Evolutionary conservation across 768 basidiomycete species (phyloP), one percentile per base, ranked within the genome.

Genomic region (Lenzites betulinus): DNA sequence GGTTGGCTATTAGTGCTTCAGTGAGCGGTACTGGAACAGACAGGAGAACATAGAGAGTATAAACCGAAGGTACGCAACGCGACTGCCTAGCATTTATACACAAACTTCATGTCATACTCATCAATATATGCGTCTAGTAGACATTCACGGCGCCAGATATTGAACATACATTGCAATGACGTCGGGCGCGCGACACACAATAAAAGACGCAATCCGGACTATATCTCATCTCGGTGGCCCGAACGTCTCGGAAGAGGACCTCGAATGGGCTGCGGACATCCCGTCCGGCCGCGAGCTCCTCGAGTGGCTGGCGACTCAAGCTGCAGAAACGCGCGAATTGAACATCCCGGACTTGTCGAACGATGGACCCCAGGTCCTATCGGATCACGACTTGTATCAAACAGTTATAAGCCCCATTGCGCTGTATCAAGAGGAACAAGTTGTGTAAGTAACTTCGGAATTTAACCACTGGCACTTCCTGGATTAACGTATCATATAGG

Each of bases 261-360:
- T 78, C 0, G 70, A 73, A 54, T 74, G 75, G 75, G 71, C 72
- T 2, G 55, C 59, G 20, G 70, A 73, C 57, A 55, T 76, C 2
- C 72, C 77, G 7, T 67, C 69, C 7, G 76, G 77, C 2, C 67
- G 68, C 28, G 51, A 50, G 26, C 61, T 79, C 12, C 41, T 79
- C 22, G 64, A 74, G 28, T 75, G 74, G 73, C 59, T 79, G 13
- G 70, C 70, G 7, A 65, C 57, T 20, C 77, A 77, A 58, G 54
- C 69, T 30, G 6, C 42, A 36, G 50, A 28, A 15, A 25, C 7
- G 11, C 18, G 5, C 8, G 44, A 23, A 22, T 13, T 25, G 23
- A 1, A 25, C 18, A 22, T 7, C 16, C 9, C 11, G 26, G 25
- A 1, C 1, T 20, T 2, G 41, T 46, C 18, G 5, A 16, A 18